Percentiles rank a stretch among this genome's conserved stretches.
phyloP scores from a whole-genome alignment of 2,329 filamentous ascomycete genomes.

The Cladosporium austrohemisphaericum region DNA sequence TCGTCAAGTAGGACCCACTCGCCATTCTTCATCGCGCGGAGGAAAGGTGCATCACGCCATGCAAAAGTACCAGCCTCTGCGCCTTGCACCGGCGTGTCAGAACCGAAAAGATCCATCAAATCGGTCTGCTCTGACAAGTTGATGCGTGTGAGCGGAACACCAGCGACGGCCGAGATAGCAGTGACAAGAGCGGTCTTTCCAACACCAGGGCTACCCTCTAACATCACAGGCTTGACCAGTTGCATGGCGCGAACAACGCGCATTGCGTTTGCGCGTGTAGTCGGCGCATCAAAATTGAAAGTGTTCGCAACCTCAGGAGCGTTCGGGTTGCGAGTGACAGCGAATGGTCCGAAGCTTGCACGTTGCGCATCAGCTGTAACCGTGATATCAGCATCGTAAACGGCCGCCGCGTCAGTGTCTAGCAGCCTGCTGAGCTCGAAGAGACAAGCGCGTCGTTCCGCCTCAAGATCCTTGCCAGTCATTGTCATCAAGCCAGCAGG shows the following conservation, averaged over 20 bases:
- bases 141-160: conserved; percentile 82
- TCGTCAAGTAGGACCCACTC: conserved; percentile 97
- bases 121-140: conserved; percentile 98
- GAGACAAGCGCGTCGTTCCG: conserved; percentile 71
- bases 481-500: conserved; percentile 81
- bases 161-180: conserved; percentile 74
- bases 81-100: conserved; percentile 93
- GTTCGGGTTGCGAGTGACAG: conserved; percentile 1
- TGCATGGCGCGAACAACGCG: conserved; percentile 85
- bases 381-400: conserved; percentile 63
- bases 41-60: conserved; percentile 92
- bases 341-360: conserved; percentile 10
- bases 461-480: conserved; percentile 63
- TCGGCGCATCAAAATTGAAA: conserved; percentile 83
- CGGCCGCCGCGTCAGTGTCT: conserved; percentile 55
- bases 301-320: not conserved
- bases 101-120: conserved; percentile 94
- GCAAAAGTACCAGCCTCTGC: conserved; percentile 84
- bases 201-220: conserved; percentile 96
- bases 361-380: conserved; percentile 52
- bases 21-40: conserved; percentile 93
- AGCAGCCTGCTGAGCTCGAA: conserved; percentile 56
- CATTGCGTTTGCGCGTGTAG: conserved; percentile 85
- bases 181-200: conserved; percentile 93
- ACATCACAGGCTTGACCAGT: conserved; percentile 81